phyloP scores from a whole-genome alignment of 768 basidiomycete species.

The Lentinula boryana region DNA sequence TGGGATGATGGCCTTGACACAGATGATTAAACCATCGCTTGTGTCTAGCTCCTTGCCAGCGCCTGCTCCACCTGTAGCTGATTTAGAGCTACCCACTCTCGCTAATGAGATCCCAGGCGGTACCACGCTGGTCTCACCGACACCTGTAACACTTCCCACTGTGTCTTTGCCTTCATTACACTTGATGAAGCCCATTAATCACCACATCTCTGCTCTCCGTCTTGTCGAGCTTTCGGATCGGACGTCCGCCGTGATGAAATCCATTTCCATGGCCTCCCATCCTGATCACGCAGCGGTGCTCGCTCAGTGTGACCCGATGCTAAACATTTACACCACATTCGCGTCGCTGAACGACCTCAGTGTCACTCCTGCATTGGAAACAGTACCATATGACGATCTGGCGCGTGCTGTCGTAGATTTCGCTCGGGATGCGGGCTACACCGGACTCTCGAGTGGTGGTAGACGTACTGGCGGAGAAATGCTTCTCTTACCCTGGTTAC shows the following conservation, averaged over 20 bases:
- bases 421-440: slow-evolving; percentile 26
- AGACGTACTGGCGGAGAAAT: slow-evolving; percentile 51
- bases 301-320: slow-evolving; percentile 46
- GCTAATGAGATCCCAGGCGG: not conserved
- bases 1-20: slow-evolving; percentile 83
- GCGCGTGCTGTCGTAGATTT: slow-evolving; percentile 64
- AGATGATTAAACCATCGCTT: slow-evolving; percentile 56
- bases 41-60: slow-evolving; percentile 6
- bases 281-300: slow-evolving; percentile 34
- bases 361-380: slow-evolving; percentile 58
- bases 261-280: slow-evolving; percentile 52
- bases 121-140: not conserved
- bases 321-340: slow-evolving; percentile 73
- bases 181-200: not conserved
- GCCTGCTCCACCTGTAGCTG: not conserved
- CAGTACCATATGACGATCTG: slow-evolving; percentile 75
- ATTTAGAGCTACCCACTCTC: slow-evolving; percentile 3
- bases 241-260: slow-evolving; percentile 84
- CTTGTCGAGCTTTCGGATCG: slow-evolving; percentile 86
- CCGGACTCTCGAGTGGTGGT: not conserved
- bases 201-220: slow-evolving; percentile 46
- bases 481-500: slow-evolving; percentile 80
- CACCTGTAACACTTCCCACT: not conserved
- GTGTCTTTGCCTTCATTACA: not conserved
- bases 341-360: slow-evolving; percentile 64